Evolutionary conservation across 306 rosid genomes (phyloP).

Genomic region (Lathyrus aphaca): DNA sequence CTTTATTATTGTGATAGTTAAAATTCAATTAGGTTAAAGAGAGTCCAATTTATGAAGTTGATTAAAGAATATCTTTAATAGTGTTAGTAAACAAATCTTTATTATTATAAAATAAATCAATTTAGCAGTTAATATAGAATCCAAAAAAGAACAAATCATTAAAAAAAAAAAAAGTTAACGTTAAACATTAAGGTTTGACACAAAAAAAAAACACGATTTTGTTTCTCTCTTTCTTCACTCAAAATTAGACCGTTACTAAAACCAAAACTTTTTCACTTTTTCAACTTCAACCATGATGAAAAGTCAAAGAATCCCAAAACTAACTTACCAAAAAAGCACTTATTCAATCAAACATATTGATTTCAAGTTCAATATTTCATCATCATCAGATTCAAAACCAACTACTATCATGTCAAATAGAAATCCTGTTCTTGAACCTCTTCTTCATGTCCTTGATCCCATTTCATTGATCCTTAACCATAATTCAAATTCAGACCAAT

Average conservation of each 20-base stretch:
- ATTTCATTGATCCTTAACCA: conserved; percentile 65
- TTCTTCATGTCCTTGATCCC: conserved; percentile 71
- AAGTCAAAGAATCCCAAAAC: conserved; percentile 30
- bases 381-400: conserved; percentile 11
- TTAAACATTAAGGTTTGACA: background rate
- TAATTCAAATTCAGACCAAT: conserved; percentile 45
- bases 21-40: too few relatives aligned
- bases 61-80: too few relatives aligned
- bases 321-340: background rate
- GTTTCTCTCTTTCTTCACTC: background rate
- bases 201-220: background rate
- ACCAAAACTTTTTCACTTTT: conserved; percentile 9
- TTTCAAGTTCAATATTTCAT: conserved; percentile 16
- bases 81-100: too few relatives aligned
- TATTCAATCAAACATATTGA: conserved; percentile 12
- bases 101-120: background rate
- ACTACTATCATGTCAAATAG: conserved; percentile 53
- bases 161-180: background rate
- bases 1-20: too few relatives aligned
- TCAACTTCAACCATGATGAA: conserved; percentile 13
- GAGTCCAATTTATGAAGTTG: too few relatives aligned
- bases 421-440: conserved; percentile 46
- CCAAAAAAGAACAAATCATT: background rate
- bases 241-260: conserved; percentile 67
- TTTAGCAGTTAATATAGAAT: background rate